These are phyloP conservation scores for Clonostachys solani DNA, from an alignment of 2,329 filamentous ascomycete species.

Conservation along the genomic window DNA sequence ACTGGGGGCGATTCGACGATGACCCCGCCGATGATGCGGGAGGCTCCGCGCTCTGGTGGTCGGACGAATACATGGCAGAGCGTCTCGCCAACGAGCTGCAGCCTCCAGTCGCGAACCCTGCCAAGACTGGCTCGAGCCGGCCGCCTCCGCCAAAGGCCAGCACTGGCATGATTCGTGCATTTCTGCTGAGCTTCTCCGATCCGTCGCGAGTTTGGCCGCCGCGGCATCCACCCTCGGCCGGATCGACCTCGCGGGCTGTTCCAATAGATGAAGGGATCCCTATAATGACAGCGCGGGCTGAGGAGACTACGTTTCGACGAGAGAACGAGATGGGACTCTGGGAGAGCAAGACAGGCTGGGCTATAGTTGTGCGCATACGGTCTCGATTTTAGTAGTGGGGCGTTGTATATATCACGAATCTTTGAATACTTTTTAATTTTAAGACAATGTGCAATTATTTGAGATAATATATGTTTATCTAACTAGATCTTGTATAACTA, in stretches of 20 bases:
- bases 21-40: slow-evolving; percentile 2
- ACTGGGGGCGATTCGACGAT: slow-evolving; percentile 39
- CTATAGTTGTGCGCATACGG: slow-evolving; percentile 35
- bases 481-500: too few relatives aligned
- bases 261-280: slow-evolving; percentile 13
- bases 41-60: slow-evolving; percentile 35
- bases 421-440: too few relatives aligned
- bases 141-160: too few relatives aligned
- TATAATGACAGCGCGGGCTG: slow-evolving; percentile 32
- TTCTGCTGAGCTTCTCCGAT: too few relatives aligned
- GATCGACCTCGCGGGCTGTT: neutral
- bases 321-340: slow-evolving; percentile 48
- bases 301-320: slow-evolving; percentile 45
- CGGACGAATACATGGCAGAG: slow-evolving; percentile 37
- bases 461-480: too few relatives aligned
- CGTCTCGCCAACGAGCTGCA: slow-evolving; percentile 39
- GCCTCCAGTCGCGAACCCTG: slow-evolving; percentile 15
- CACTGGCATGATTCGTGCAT: too few relatives aligned
- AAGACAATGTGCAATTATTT: too few relatives aligned
- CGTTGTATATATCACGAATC: too few relatives aligned
- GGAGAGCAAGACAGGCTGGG: slow-evolving; percentile 46
- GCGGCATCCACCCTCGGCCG: neutral
- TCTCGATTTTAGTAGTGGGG: too few relatives aligned
- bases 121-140: too few relatives aligned
- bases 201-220: slow-evolving; percentile 2